phyloP scores from a whole-genome alignment of 2,329 filamentous ascomycete species.

The Cordyceps militaris region DNA sequence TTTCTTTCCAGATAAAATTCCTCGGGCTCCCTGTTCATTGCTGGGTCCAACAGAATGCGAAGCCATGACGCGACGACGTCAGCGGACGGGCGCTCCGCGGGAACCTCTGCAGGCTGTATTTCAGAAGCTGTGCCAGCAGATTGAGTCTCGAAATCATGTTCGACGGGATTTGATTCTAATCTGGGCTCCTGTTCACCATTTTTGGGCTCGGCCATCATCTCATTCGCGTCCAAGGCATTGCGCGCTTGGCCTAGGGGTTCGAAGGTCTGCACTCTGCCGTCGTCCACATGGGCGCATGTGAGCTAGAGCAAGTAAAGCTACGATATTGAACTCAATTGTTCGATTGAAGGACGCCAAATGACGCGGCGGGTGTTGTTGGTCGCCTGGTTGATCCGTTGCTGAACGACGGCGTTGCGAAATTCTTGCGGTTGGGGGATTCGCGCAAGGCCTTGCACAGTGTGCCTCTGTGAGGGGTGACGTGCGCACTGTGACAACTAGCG shows the following conservation, averaged over 20 bases:
- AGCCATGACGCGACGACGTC: conserved; percentile 10
- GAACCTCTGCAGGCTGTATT: background rate
- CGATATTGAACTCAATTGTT: background rate
- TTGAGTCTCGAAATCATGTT: background rate
- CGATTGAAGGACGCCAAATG: background rate
- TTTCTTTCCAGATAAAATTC: conserved; percentile 22
- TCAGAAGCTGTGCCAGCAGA: background rate
- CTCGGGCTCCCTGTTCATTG: conserved; percentile 20
- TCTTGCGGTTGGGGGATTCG: background rate
- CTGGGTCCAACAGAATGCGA: conserved; percentile 3
- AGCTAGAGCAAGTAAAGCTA: background rate
- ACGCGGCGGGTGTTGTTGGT: background rate
- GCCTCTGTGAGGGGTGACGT: rapidly evolving
- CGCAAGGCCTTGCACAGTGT: background rate
- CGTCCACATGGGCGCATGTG: background rate
- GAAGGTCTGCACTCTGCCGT: background rate
- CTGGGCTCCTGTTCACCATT: background rate
- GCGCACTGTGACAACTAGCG: background rate
- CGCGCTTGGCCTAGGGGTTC: background rate
- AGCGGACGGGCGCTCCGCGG: background rate
- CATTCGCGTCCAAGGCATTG: conserved; percentile 2
- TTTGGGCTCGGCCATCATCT: conserved; percentile 8
- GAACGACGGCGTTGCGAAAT: background rate
- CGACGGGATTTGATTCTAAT: background rate
- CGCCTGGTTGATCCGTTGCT: background rate